Percentiles rank a stretch among this genome's conserved stretches.
phyloP scores from a whole-genome alignment of 345 rosid species.

The Gossypium longicalyx region DNA sequence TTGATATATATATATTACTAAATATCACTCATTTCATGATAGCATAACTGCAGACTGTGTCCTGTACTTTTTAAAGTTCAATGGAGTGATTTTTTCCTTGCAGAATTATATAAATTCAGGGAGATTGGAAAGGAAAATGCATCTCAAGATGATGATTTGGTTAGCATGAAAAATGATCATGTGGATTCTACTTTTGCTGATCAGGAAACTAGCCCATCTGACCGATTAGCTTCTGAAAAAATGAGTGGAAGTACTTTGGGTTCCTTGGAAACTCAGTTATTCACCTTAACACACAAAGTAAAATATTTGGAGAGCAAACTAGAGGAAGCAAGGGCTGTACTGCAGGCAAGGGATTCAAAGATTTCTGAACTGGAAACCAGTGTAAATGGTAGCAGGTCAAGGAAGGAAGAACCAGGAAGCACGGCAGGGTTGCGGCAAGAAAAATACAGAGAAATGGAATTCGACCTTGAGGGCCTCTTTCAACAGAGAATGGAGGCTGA shows the following conservation, averaged over 20 bases:
- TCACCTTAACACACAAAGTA: constrained; percentile 44
- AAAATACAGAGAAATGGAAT: constrained; percentile 38
- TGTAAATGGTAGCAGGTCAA: constrained; percentile 23
- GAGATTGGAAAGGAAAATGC: constrained; percentile 40
- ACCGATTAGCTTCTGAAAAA: constrained; percentile 30
- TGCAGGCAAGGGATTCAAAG: constrained; percentile 41
- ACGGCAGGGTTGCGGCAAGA: constrained; percentile 30
- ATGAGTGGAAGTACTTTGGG: constrained; percentile 23
- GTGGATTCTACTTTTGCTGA: background rate
- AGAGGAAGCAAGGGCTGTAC: constrained; percentile 30
- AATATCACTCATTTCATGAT: background rate
- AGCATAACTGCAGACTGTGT: background rate
- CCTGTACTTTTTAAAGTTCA: background rate
- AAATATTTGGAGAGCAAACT: constrained; percentile 20
- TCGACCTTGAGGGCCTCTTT: constrained; percentile 52
- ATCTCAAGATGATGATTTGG: constrained; percentile 25
- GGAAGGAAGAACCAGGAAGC: constrained; percentile 36
- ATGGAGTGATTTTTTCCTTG: background rate
- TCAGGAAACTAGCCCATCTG: constrained; percentile 29
- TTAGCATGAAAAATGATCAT: constrained; percentile 14
- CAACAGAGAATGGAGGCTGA: constrained; percentile 78
- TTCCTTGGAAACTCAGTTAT: constrained; percentile 39
- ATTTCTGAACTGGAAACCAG: constrained; percentile 52
- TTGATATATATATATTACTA: background rate
- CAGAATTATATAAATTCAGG: constrained; percentile 9